phyloP scores from a whole-genome alignment of 179 eudicot genomes.

The Spinacia oleracea region DNA sequence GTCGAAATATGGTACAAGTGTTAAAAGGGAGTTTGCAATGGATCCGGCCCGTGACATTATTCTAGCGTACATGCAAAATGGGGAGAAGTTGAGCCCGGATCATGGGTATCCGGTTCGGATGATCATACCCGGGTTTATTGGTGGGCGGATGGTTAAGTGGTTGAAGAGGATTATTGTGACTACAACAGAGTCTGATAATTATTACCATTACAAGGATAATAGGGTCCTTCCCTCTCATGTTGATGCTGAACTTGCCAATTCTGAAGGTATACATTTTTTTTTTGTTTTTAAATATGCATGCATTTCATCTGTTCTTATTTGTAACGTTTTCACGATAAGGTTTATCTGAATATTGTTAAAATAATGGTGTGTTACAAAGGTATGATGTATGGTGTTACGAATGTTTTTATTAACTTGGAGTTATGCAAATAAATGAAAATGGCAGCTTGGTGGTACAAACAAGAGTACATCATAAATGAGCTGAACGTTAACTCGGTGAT shows the following conservation, averaged over 20 bases:
- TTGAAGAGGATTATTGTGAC: conserved; percentile 74
- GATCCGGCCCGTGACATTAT: conserved; percentile 78
- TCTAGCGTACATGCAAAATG: conserved; percentile 88
- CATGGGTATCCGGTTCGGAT: conserved; percentile 80
- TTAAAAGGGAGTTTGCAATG: conserved; percentile 64
- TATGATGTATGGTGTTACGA: no score
- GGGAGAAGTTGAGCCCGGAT: conserved; percentile 60
- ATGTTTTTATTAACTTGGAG: neutral
- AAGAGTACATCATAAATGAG: conserved; percentile 85
- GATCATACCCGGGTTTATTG: conserved; percentile 87
- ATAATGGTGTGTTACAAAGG: no score
- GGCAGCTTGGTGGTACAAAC: conserved; percentile 98
- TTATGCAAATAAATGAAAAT: neutral
- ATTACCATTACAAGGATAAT: conserved; percentile 81
- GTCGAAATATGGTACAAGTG: conserved; percentile 82
- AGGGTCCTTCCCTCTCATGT: conserved; percentile 85
- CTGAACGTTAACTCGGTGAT: conserved; percentile 87
- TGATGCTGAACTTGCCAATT: conserved; percentile 80
- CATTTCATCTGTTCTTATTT: no score
- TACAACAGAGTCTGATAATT: conserved; percentile 60
- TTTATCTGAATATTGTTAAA: no score
- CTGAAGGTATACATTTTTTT: conserved; percentile 86
- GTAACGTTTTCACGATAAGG: no score
- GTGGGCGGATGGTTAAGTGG: conserved; percentile 97
- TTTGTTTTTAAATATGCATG: neutral